A percentile compares a stretch with the other conserved stretches of the same genome.
These are phyloP conservation scores for Aspergillus candidus DNA, from an alignment of 2,329 filamentous ascomycete species.

Conservation along the genomic window DNA sequence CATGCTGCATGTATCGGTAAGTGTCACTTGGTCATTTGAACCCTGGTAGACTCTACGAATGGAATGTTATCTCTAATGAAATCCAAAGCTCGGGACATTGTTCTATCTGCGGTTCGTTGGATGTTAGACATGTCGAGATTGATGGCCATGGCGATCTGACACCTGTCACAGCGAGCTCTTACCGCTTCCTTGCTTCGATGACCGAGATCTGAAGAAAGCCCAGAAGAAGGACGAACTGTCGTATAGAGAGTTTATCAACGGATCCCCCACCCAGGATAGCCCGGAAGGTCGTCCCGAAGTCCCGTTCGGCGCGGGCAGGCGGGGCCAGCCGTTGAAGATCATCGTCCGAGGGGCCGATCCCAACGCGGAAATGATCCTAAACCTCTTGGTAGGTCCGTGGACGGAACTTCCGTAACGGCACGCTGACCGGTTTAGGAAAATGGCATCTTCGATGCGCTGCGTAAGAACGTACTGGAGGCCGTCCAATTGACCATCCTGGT, in stretches of 20 bases:
- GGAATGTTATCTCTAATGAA: background rate
- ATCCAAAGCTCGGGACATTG: constrained; percentile 27
- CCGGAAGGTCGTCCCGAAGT: constrained; percentile 5
- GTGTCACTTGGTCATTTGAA: constrained; percentile 19
- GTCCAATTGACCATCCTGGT: constrained; percentile 45
- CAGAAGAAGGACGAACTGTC: constrained; percentile 20
- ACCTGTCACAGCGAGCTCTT: constrained; percentile 24
- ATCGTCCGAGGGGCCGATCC: constrained; percentile 36
- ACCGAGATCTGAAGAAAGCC: constrained; percentile 26
- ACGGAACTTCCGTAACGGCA: background rate
- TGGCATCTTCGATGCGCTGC: constrained; percentile 44
- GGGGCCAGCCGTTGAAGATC: constrained; percentile 34
- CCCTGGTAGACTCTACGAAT: background rate
- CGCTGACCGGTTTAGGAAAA: constrained; percentile 39
- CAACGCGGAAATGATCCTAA: constrained; percentile 40
- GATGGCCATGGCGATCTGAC: constrained; percentile 10
- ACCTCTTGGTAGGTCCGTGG: constrained; percentile 39
- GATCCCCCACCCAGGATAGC: constrained; percentile 5
- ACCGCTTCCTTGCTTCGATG: constrained; percentile 30
- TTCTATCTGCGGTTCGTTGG: constrained; percentile 30
- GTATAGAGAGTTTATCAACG: constrained; percentile 24
- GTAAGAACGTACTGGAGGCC: constrained; percentile 37
- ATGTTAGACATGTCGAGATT: background rate
- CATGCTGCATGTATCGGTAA: constrained; percentile 42
- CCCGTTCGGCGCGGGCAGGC: constrained; percentile 17